These are phyloP conservation scores for Gossypium sturtianum DNA, from an alignment of 345 rosid species.

Conservation along the genomic window DNA sequence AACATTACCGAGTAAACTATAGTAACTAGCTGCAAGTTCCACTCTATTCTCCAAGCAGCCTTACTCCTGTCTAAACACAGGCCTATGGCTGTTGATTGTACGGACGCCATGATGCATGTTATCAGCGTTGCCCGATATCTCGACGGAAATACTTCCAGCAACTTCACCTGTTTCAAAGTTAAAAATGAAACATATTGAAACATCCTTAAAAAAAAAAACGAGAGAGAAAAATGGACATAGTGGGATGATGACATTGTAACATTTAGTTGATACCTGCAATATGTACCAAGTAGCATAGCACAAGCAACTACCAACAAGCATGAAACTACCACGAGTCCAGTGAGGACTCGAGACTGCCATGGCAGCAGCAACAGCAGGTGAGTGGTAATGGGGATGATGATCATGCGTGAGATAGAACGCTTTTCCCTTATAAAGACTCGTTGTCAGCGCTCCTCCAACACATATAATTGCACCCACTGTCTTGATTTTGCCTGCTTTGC, in stretches of 20 bases:
- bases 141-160: constrained; percentile 30
- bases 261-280: constrained; percentile 30
- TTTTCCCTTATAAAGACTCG: constrained; percentile 34
- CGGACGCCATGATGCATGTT: constrained; percentile 32
- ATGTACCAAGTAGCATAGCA: constrained; percentile 37
- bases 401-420: constrained; percentile 15
- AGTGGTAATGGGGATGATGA: background rate
- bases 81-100: constrained; percentile 31
- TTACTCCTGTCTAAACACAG: constrained; percentile 23
- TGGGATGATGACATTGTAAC: background rate
- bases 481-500: constrained; percentile 33
- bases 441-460: constrained; percentile 32
- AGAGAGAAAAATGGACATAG: background rate
- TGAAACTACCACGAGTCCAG: constrained; percentile 31
- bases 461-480: constrained; percentile 31
- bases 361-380: background rate
- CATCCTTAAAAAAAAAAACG: background rate
- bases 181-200: too few relatives aligned
- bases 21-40: constrained; percentile 36
- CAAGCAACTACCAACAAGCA: constrained; percentile 29
- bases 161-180: constrained; percentile 22
- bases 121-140: constrained; percentile 42
- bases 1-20: constrained; percentile 38
- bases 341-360: background rate
- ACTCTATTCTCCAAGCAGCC: constrained; percentile 31